A percentile compares a stretch with the other conserved stretches of the same genome.
These are phyloP conservation scores for Malassezia yamatoensis DNA, from an alignment of 1,284 basidiomycete genomes.

Conservation along the genomic window DNA sequence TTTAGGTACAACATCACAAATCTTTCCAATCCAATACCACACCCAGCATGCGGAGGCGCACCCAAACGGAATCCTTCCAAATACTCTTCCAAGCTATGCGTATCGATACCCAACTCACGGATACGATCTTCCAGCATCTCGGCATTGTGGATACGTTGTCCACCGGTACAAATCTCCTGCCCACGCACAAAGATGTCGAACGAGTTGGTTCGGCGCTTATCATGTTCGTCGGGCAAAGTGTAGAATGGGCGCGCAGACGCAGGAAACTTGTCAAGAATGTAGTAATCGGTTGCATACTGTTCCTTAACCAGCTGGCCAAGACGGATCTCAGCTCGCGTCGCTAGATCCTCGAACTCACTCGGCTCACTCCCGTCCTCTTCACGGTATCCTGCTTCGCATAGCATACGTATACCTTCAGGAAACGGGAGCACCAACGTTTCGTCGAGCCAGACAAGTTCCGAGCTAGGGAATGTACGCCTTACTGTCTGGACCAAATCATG, in stretches of 20 bases:
- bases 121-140: constrained; percentile 37
- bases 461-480: constrained; percentile 28
- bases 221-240: constrained; percentile 53
- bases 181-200: constrained; percentile 45
- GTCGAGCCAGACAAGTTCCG: constrained; percentile 46
- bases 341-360: constrained; percentile 34
- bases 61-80: constrained; percentile 44
- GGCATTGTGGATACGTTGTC: constrained; percentile 42
- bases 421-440: constrained; percentile 59
- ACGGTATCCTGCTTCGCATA: constrained; percentile 45
- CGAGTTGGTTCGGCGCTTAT: constrained; percentile 36
- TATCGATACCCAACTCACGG: constrained; percentile 26
- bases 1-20: constrained; percentile 46
- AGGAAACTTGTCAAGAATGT: constrained; percentile 48
- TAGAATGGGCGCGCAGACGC: constrained; percentile 89
- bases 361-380: constrained; percentile 36
- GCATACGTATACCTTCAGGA: constrained; percentile 71
- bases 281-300: constrained; percentile 78
- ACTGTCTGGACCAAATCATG: constrained; percentile 26
- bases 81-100: constrained; percentile 38
- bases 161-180: constrained; percentile 47
- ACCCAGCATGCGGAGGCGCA: constrained; percentile 44
- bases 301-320: constrained; percentile 77
- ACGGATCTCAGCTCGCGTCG: constrained; percentile 78
- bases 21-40: constrained; percentile 45